A percentile compares a stretch with the other conserved stretches of the same genome.
Conservation (phyloP, 192 early-diverging fungal species). For the Umbelopsis vinacea region DNA sequence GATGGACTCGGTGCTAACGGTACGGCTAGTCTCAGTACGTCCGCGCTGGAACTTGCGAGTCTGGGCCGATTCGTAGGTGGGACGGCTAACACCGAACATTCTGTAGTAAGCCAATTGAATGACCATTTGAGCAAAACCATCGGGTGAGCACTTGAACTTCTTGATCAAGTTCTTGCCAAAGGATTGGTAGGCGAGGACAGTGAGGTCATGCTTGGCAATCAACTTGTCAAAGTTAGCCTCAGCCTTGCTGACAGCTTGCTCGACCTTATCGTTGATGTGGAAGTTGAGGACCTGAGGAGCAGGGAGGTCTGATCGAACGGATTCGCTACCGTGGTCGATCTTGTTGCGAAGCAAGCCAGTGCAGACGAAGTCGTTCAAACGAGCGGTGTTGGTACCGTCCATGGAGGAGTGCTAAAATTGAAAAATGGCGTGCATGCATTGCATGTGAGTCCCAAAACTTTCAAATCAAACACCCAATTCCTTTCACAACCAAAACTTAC, state of each 20-base stretch:
- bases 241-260: conserved; percentile 67
- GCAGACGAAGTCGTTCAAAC: conserved; percentile 85
- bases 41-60: conserved; percentile 92
- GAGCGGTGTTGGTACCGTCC: conserved; percentile 93
- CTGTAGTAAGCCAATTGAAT: conserved; percentile 97
- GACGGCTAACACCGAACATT: conserved; percentile 73
- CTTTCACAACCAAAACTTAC: conserved; percentile 24
- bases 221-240: conserved; percentile 80
- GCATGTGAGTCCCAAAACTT: not conserved
- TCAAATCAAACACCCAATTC: too few species aligned
- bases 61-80: conserved; percentile 95
- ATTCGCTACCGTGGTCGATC: conserved; percentile 71
- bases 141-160: conserved; percentile 75
- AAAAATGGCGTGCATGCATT: not conserved
- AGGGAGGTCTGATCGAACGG: conserved; percentile 62
- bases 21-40: conserved; percentile 93
- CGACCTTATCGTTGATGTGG: conserved; percentile 63
- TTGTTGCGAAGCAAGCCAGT: conserved; percentile 63
- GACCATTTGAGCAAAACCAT: conserved; percentile 87
- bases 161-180: conserved; percentile 98
- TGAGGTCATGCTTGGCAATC: conserved; percentile 80
- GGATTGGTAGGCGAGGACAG: conserved; percentile 80
- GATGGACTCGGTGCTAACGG: conserved; percentile 74
- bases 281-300: conserved; percentile 75
- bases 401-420: conserved; percentile 75